phyloP scores from a whole-genome alignment of 306 rosid species.

The Elaeagnus macrophylla region DNA sequence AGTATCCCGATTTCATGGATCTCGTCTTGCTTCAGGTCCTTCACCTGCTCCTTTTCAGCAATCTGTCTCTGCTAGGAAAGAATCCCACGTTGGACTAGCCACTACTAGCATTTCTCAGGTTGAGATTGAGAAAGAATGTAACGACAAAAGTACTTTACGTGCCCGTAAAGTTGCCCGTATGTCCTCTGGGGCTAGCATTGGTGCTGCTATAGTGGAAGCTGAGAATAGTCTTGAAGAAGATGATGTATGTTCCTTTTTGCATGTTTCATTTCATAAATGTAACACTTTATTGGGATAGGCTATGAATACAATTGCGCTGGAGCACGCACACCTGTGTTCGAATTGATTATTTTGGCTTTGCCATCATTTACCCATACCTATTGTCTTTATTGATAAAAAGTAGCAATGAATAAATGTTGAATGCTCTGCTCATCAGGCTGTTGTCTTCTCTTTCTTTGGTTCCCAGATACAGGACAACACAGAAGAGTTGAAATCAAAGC shows the following conservation, averaged over 20 bases:
- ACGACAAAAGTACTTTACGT: constrained; percentile 23
- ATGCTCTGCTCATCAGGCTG: constrained; percentile 4
- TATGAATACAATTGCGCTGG: no score
- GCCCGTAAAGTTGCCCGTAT: constrained; percentile 46
- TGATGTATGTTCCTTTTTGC: constrained; percentile 52
- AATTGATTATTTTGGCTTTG: not conserved
- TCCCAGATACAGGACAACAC: constrained; percentile 60
- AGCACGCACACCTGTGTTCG: no score
- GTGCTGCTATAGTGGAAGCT: constrained; percentile 92
- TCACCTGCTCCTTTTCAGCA: constrained; percentile 61
- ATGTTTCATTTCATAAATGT: not conserved
- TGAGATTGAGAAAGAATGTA: constrained; percentile 16
- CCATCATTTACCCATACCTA: not conserved
- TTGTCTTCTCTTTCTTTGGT: constrained; percentile 6
- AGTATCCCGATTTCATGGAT: constrained; percentile 64
- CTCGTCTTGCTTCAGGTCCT: constrained; percentile 95
- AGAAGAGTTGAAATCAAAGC: constrained; percentile 70
- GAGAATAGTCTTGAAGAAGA: constrained; percentile 65
- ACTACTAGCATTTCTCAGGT: constrained; percentile 10
- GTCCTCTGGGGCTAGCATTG: constrained; percentile 47
- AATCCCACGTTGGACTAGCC: constrained; percentile 18
- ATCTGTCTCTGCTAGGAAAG: constrained; percentile 22
- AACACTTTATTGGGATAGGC: no score
- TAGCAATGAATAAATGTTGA: not conserved
- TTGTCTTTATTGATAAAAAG: constrained; percentile 2